These are phyloP conservation scores for Linnemannia schmuckeri DNA, from an alignment of 192 early-diverging fungal species.

Conservation along the genomic window DNA sequence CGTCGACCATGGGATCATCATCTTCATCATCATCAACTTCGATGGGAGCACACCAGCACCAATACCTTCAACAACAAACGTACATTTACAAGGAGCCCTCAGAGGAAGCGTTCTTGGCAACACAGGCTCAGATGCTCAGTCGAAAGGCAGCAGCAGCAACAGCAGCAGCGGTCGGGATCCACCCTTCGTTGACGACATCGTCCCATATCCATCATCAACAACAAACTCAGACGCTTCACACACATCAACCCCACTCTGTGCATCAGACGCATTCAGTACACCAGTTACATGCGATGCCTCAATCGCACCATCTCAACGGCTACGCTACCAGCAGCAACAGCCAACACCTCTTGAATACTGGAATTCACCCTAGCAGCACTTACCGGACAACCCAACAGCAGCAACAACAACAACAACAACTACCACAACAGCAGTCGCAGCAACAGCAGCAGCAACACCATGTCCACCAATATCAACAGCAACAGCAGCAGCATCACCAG, in stretches of 20 bases:
- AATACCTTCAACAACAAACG: conserved; percentile 28
- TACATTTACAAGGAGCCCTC: conserved; percentile 35
- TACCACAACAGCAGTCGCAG: conserved; percentile 27
- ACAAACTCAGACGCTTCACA: conserved; percentile 1
- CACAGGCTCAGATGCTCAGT: conserved; percentile 28
- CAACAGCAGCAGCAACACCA: conserved; percentile 23
- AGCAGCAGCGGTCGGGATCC: conserved; percentile 29
- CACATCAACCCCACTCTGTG: neutral
- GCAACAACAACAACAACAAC: conserved; percentile 26
- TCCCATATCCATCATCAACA: conserved; percentile 24
- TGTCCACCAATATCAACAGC: conserved; percentile 18
- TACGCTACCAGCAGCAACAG: conserved; percentile 12
- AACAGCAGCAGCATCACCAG: conserved; percentile 24
- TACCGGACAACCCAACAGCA: conserved; percentile 20
- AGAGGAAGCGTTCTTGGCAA: conserved; percentile 42
- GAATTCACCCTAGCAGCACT: conserved; percentile 12
- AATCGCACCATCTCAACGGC: conserved; percentile 4
- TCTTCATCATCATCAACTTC: conserved; percentile 12
- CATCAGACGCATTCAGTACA: neutral
- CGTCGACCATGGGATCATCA: neutral
- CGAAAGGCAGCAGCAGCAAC: conserved; percentile 27
- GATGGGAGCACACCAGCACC: conserved; percentile 9
- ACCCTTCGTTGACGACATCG: conserved; percentile 37
- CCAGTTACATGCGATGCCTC: neutral
- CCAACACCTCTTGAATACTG: neutral